phyloP scores from a whole-genome alignment of 2,329 filamentous ascomycete genomes.

The Hyphodiscus sp. region DNA sequence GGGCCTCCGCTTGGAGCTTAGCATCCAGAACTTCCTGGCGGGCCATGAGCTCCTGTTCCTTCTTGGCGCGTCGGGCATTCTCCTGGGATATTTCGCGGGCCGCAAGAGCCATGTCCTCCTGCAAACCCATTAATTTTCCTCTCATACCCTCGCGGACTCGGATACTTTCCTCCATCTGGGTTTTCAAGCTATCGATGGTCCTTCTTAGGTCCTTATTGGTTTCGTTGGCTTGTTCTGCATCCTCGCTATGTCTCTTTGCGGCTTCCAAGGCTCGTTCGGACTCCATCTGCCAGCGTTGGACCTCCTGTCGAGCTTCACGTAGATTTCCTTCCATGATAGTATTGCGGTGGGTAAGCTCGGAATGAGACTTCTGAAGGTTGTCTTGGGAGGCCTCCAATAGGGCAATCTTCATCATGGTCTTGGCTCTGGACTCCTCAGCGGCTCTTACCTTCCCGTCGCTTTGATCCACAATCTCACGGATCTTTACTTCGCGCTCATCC shows the following conservation, averaged over 20 bases:
- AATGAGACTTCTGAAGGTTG: slow-evolving; percentile 46
- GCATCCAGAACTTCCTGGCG: slow-evolving; percentile 75
- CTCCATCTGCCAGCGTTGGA: slow-evolving; percentile 54
- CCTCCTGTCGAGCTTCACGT: slow-evolving; percentile 48
- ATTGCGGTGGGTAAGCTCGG: slow-evolving; percentile 50
- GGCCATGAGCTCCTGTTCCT: slow-evolving; percentile 72
- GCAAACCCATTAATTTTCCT: slow-evolving; percentile 74
- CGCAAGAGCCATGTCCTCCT: slow-evolving; percentile 78
- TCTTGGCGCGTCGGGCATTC: slow-evolving; percentile 70
- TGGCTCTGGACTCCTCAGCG: slow-evolving; percentile 48
- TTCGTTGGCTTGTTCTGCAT: slow-evolving; percentile 48
- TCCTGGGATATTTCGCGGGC: slow-evolving; percentile 77
- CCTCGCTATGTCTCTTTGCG: slow-evolving; percentile 55
- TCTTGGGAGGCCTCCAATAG: slow-evolving; percentile 62
- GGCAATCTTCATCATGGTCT: slow-evolving; percentile 55
- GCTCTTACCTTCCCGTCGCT: slow-evolving; percentile 59
- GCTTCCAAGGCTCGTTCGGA: slow-evolving; percentile 56
- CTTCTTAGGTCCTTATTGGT: slow-evolving; percentile 69
- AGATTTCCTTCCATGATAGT: slow-evolving; percentile 49
- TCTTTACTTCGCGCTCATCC: slow-evolving; percentile 61
- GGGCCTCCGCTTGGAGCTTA: slow-evolving; percentile 67
- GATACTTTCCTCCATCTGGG: slow-evolving; percentile 80
- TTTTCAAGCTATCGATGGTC: slow-evolving; percentile 65
- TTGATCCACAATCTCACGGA: slow-evolving; percentile 63
- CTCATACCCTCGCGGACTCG: slow-evolving; percentile 79